Conservation (phyloP, 352 stramenopile genomes). For the Phytophthora foliorum region DNA sequence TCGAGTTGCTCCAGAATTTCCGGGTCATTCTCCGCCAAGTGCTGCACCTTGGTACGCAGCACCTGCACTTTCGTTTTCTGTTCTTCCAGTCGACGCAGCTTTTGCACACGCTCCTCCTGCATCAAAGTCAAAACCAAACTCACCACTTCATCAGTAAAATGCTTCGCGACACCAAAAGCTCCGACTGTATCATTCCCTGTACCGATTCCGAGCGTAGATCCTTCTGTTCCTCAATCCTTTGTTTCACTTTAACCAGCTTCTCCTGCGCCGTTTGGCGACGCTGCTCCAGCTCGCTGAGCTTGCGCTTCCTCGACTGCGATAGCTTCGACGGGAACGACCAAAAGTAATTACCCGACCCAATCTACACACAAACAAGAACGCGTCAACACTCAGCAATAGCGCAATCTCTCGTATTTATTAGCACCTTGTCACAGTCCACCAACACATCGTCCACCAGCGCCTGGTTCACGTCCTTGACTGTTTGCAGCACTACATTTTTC, state of each 20-base stretch:
- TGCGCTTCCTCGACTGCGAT: slow-evolving; percentile 83
- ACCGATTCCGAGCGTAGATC: slow-evolving; percentile 69
- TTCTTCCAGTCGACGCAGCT: slow-evolving; percentile 63
- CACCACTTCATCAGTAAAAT: background rate
- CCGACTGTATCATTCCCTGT: background rate
- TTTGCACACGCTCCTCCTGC: slow-evolving; percentile 71
- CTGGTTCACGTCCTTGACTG: slow-evolving; percentile 91
- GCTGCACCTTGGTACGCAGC: slow-evolving; percentile 63
- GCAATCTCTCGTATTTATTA: background rate
- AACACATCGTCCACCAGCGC: slow-evolving; percentile 84
- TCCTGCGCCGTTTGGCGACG: slow-evolving; percentile 44
- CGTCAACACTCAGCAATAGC: background rate
- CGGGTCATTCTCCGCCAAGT: slow-evolving; percentile 81
- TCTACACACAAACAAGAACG: slow-evolving; percentile 42
- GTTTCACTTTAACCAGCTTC: slow-evolving; percentile 61
- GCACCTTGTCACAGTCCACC: slow-evolving; percentile 86
- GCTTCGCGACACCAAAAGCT: background rate
- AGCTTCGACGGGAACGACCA: slow-evolving; percentile 90
- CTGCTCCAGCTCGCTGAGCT: slow-evolving; percentile 73
- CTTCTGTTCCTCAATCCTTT: slow-evolving; percentile 62
- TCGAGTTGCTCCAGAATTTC: slow-evolving; percentile 72
- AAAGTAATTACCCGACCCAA: slow-evolving; percentile 90
- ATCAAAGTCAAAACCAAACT: slow-evolving; percentile 9
- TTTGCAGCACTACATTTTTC: slow-evolving; percentile 77
- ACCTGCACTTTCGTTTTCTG: slow-evolving; percentile 61